Percentiles rank a stretch among this genome's conserved stretches.
phyloP scores from a whole-genome alignment of 108 stramenopile species.

The Fistulifera solaris region DNA sequence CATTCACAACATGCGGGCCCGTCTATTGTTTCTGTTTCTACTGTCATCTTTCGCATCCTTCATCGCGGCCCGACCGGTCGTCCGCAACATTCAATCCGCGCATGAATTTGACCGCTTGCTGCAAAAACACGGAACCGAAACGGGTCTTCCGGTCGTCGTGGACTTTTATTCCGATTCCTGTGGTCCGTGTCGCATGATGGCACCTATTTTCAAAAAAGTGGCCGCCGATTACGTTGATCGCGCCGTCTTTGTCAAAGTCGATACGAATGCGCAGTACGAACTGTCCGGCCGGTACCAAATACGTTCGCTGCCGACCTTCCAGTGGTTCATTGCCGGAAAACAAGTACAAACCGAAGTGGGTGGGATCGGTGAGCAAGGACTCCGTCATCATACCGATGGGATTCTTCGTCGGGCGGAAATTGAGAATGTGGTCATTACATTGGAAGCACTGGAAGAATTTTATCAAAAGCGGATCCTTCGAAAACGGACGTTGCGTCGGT shows the following conservation, averaged over 20 bases:
- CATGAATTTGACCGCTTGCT: conserved; percentile 85
- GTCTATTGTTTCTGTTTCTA: too few species aligned
- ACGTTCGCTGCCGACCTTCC: conserved; percentile 84
- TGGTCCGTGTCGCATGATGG: conserved; percentile 86
- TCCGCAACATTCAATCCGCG: conserved; percentile 72
- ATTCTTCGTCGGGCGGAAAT: conserved; percentile 49
- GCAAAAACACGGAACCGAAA: conserved; percentile 72
- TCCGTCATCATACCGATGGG: conserved; percentile 63
- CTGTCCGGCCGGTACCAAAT: conserved; percentile 57
- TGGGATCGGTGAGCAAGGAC: conserved; percentile 78
- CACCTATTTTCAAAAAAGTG: conserved; percentile 88
- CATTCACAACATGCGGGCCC: too few species aligned
- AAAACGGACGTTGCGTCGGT: conserved; percentile 76
- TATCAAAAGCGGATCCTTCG: conserved; percentile 59
- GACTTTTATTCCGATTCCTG: conserved; percentile 81
- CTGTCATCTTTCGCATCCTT: background rate
- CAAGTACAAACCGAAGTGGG: conserved; percentile 64
- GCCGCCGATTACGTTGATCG: conserved; percentile 71
- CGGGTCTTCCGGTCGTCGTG: conserved; percentile 89
- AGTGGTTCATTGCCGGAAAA: conserved; percentile 74
- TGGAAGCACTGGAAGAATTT: conserved; percentile 47
- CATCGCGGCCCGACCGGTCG: conserved; percentile 45
- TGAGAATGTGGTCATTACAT: conserved; percentile 58
- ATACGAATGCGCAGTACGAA: conserved; percentile 75
- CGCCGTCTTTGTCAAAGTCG: conserved; percentile 92